A percentile compares a stretch with the other conserved stretches of the same genome.
phyloP scores from a whole-genome alignment of 352 stramenopile genomes.

The Phytophthora colocasiae region DNA sequence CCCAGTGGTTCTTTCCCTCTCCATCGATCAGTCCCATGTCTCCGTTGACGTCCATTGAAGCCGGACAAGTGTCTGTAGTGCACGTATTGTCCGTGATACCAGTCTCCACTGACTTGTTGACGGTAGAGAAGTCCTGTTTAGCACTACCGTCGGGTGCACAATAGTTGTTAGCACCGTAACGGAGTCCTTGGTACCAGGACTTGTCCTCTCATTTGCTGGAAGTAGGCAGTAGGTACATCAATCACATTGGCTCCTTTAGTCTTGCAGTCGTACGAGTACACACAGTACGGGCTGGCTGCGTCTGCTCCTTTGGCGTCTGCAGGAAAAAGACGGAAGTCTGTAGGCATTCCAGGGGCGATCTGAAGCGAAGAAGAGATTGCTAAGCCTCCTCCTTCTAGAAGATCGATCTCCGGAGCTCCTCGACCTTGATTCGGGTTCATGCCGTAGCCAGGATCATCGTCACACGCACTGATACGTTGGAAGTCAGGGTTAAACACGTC shows the following conservation, averaged over 20 bases:
- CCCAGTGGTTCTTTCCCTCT: constrained; percentile 49
- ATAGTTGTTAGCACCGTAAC: constrained; percentile 58
- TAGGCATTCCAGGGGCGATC: constrained; percentile 76
- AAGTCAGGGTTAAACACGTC: constrained; percentile 46
- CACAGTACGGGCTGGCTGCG: constrained; percentile 41
- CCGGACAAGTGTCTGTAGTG: constrained; percentile 42
- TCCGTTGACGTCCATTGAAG: constrained; percentile 51
- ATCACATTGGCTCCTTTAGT: constrained; percentile 60
- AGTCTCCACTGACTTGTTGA: constrained; percentile 33
- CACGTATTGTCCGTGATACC: constrained; percentile 56
- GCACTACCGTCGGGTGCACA: constrained; percentile 28
- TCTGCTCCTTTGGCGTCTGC: constrained; percentile 36
- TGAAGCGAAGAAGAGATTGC: constrained; percentile 92
- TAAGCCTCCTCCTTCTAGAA: constrained; percentile 88
- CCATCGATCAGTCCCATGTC: constrained; percentile 47
- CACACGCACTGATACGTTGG: constrained; percentile 80
- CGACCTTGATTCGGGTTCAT: constrained; percentile 84
- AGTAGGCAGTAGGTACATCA: constrained; percentile 53
- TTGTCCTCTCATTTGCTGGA: constrained; percentile 44
- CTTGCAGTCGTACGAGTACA: constrained; percentile 61
- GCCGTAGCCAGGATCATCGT: constrained; percentile 88
- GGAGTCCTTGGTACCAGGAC: constrained; percentile 66
- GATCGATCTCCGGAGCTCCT: constrained; percentile 94
- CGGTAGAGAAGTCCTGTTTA: constrained; percentile 39
- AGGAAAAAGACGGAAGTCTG: constrained; percentile 63